phyloP scores from a whole-genome alignment of 2,329 filamentous ascomycete genomes.

The Teratosphaeriaceae sp. region DNA sequence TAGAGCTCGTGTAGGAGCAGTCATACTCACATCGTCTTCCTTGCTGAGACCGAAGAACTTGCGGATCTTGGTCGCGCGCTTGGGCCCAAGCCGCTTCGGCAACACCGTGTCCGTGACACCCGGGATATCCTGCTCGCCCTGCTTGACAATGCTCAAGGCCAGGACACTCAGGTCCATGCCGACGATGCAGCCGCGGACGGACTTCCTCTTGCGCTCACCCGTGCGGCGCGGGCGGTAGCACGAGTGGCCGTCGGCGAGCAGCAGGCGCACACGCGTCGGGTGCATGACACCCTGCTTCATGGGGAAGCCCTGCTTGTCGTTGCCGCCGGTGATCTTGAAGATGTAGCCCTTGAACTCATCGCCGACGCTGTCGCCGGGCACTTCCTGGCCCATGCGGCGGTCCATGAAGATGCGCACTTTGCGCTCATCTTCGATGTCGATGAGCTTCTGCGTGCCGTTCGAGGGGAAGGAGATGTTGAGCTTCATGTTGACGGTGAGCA shows the following conservation, averaged over 20 bases:
- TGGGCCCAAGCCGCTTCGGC: slow-evolving; percentile 98
- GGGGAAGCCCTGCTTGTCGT: slow-evolving; percentile 99
- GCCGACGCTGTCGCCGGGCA: slow-evolving; percentile 88
- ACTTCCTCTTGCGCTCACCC: slow-evolving; percentile 99
- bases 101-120: slow-evolving; percentile 96
- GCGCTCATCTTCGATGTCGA: slow-evolving; percentile 99
- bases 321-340: slow-evolving; percentile 98
- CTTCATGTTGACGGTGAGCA: slow-evolving; percentile 51
- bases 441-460: slow-evolving; percentile 99
- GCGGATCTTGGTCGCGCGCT: slow-evolving; percentile 99
- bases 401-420: slow-evolving; percentile 99
- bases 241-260: slow-evolving; percentile 93
- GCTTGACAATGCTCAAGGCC: slow-evolving; percentile 93
- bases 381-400: slow-evolving; percentile 91
- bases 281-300: slow-evolving; percentile 99
- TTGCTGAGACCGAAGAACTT: slow-evolving; percentile 99
- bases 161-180: slow-evolving; percentile 91
- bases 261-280: slow-evolving; percentile 95
- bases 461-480: slow-evolving; percentile 83
- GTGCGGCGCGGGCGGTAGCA: slow-evolving; percentile 98
- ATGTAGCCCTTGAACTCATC: slow-evolving; percentile 99
- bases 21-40: slow-evolving; percentile 98
- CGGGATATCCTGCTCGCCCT: slow-evolving; percentile 89
- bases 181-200: slow-evolving; percentile 97
- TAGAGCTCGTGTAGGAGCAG: slow-evolving; percentile 25